A percentile compares a stretch with the other conserved stretches of the same genome.
phyloP scores from a whole-genome alignment of 805 yeast genomes.

The Saturnispora besseyi region DNA sequence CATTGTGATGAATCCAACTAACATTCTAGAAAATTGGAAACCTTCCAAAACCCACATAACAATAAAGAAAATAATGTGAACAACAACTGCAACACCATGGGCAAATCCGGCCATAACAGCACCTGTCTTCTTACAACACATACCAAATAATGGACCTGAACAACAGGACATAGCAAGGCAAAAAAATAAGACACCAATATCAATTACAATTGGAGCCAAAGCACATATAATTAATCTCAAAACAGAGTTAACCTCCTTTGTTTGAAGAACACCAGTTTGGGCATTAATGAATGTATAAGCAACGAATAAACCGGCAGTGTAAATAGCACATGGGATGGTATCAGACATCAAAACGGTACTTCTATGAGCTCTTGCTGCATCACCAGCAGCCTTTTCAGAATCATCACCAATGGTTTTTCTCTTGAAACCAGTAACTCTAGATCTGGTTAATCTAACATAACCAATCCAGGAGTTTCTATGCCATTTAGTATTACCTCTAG shows the following conservation, averaged over 20 bases:
- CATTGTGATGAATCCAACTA: conserved; percentile 78
- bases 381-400: conserved; percentile 79
- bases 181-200: conserved; percentile 74
- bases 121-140: conserved; percentile 96
- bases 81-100: conserved; percentile 86
- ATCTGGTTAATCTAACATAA: conserved; percentile 54
- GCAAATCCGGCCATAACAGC: conserved; percentile 93
- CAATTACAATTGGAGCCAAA: conserved; percentile 83
- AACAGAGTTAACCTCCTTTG: conserved; percentile 53
- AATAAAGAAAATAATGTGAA: conserved; percentile 81
- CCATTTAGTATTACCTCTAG: conserved; percentile 64
- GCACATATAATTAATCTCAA: conserved; percentile 72
- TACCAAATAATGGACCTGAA: conserved; percentile 90
- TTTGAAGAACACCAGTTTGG: conserved; percentile 66
- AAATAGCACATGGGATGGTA: conserved; percentile 58
- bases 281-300: conserved; percentile 79
- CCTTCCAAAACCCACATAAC: conserved; percentile 97
- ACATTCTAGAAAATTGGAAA: conserved; percentile 78
- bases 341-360: conserved; percentile 63
- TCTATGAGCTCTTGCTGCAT: conserved; percentile 75
- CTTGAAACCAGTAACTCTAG: conserved; percentile 50
- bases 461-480: conserved; percentile 74
- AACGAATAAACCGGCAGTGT: conserved; percentile 71
- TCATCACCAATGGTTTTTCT: conserved; percentile 63
- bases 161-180: conserved; percentile 86